A percentile compares a stretch with the other conserved stretches of the same genome.
Evolutionary conservation across 495 filamentous ascomycete species (phyloP).

Genomic region (Cercophora samala): DNA sequence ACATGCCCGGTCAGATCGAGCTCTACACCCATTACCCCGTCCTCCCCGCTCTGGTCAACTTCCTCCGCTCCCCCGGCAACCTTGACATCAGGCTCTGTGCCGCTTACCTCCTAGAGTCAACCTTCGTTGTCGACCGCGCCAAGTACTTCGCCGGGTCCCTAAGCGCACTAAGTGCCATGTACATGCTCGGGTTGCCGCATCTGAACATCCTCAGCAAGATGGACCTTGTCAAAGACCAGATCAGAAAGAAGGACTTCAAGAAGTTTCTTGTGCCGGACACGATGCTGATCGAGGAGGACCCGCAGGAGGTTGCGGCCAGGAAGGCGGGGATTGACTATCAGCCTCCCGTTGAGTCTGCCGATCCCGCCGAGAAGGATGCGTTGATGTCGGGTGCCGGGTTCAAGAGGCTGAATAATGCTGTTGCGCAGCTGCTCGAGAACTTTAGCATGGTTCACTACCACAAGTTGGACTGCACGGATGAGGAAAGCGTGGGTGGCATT

Average conservation of each 20-base stretch:
- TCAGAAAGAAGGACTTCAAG: constrained; percentile 78
- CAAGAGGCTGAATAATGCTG: constrained; percentile 73
- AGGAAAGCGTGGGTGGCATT: constrained; percentile 88
- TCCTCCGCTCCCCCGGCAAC: constrained; percentile 72
- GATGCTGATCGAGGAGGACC: constrained; percentile 69
- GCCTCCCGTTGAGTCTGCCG: constrained; percentile 35
- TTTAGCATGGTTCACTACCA: constrained; percentile 98
- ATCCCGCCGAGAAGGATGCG: constrained; percentile 59
- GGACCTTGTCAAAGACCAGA: constrained; percentile 85
- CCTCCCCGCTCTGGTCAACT: constrained; percentile 77
- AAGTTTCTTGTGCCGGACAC: constrained; percentile 81
- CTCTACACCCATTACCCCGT: constrained; percentile 97
- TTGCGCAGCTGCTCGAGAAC: constrained; percentile 86
- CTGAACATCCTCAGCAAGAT: constrained; percentile 95
- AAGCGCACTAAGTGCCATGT: constrained; percentile 96
- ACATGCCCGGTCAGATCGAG: constrained; percentile 98
- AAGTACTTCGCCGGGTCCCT: constrained; percentile 97
- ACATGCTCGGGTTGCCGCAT: constrained; percentile 95
- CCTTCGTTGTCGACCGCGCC: constrained; percentile 89
- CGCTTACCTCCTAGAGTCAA: constrained; percentile 92
- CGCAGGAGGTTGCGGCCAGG: constrained; percentile 46
- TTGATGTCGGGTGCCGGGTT: constrained; percentile 77
- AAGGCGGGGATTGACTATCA: constrained; percentile 40
- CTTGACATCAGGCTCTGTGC: constrained; percentile 89
- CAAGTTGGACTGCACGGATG: constrained; percentile 82